Evolutionary conservation across 2,329 filamentous ascomycete species (phyloP), one percentile per base, ranked within the genome.

Genomic region (Cryphonectria parasitica): DNA sequence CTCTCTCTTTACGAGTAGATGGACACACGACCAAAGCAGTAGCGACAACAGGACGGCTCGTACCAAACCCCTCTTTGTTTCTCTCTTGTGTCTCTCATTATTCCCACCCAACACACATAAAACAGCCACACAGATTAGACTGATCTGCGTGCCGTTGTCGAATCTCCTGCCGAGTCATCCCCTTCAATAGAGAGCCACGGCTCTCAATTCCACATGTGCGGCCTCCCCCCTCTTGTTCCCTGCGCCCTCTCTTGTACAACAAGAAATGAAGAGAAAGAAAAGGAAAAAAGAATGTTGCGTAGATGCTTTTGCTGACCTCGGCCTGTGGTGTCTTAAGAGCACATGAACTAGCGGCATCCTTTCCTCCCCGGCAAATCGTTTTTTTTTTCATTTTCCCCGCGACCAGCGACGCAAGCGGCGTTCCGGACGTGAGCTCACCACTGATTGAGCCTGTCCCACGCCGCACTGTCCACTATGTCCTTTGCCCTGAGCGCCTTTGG

Each of bases 401-500:
- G 13, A 64, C 54, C n/a, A 64, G 39, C 61, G 22, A 39, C 61
- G 61, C 61, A 28, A 45, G 61, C 39, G 61, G 61, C 61, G 61
- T 64, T 39, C n/a, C 6, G 36, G 36, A 13, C 36, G 39, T 64
- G 61, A n/a, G 19, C 36, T 64, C 61, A 43, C 61, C 17, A 25
- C n/a, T 11, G 2, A 36, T 28, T 19, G 43, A 43, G 65, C 22
- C 19, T 34, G 49, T n/a, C 34, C 31, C 62, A 13, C n/a, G 45
- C 68, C 36, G 34, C 36, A 22, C 62, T 56, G 65, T 68, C 63
- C 66, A 75, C 69, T 67, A 84, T 85, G 83, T 82, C 83, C 65
- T 81, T 84, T 69, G 76, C 79, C 66, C 75, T 77, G 41, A 78
- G 79, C 75, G 79, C 81, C 74, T 83, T 83, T 70, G 81, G 80